Percentiles rank a stretch among this genome's conserved stretches.
Evolutionary conservation across 495 filamentous ascomycete genomes (phyloP).

Genomic region (Melanomma pulvis-pyrius): DNA sequence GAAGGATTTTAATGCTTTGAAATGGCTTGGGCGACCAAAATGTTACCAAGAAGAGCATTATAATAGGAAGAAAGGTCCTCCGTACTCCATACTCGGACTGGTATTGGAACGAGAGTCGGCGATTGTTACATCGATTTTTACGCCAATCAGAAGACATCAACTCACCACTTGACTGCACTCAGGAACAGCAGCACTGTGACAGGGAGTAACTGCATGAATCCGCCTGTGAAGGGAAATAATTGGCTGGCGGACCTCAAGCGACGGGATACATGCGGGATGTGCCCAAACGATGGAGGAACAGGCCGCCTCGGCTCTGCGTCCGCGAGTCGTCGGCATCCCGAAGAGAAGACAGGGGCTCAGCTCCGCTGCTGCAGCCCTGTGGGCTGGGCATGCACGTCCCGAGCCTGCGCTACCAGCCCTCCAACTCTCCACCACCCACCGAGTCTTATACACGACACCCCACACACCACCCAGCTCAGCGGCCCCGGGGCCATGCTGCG

Average conservation of each 20-base stretch:
- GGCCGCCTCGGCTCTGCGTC: neutral
- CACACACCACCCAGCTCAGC: neutral
- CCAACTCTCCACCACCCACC: neutral
- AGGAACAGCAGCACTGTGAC: too few species aligned
- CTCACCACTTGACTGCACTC: neutral
- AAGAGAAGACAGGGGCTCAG: neutral
- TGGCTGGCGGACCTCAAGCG: neutral
- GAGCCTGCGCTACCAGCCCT: neutral
- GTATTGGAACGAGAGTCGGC: too few species aligned
- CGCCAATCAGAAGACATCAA: neutral
- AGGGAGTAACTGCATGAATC: neutral
- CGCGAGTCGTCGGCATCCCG: neutral
- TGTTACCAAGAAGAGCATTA: too few species aligned
- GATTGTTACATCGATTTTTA: slow-evolving; percentile 17
- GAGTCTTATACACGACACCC: neutral
- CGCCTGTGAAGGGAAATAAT: neutral
- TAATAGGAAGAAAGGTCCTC: too few species aligned
- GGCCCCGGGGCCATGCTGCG: neutral
- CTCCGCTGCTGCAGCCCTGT: slow-evolving; percentile 1
- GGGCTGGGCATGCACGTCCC: neutral
- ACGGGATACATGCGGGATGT: too few species aligned
- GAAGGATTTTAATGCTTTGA: too few species aligned
- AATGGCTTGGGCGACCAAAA: too few species aligned
- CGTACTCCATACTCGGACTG: too few species aligned
- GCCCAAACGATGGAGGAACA: too few species aligned